Percentiles rank a stretch among this genome's conserved stretches.
These are phyloP conservation scores for Lentinula aciculospora DNA, from an alignment of 768 basidiomycete species.

Conservation along the genomic window DNA sequence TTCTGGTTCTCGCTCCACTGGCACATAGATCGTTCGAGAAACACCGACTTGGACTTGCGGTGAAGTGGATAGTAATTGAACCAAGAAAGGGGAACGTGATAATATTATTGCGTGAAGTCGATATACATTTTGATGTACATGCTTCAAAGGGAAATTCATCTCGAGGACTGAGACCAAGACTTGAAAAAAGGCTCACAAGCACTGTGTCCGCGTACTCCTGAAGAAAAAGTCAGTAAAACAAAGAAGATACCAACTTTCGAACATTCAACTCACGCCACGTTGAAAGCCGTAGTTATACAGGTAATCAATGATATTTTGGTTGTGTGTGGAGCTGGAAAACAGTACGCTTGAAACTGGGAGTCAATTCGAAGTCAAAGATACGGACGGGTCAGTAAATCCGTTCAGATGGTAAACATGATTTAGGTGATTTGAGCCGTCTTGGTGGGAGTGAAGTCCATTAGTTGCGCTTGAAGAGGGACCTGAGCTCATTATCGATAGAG, in stretches of 20 bases:
- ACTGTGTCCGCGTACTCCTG: slow-evolving; percentile 83
- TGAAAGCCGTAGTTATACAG: slow-evolving; percentile 78
- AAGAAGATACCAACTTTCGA: neutral
- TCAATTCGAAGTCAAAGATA: neutral
- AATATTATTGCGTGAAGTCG: slow-evolving; percentile 81
- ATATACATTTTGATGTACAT: slow-evolving; percentile 70
- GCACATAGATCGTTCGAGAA: slow-evolving; percentile 67
- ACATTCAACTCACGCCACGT: slow-evolving; percentile 57
- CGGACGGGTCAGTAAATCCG: slow-evolving; percentile 4
- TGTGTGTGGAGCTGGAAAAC: slow-evolving; percentile 49
- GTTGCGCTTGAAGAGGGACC: slow-evolving; percentile 1
- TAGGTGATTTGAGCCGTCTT: neutral
- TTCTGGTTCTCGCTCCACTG: slow-evolving; percentile 73
- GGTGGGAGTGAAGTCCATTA: slow-evolving; percentile 2
- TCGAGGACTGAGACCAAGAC: neutral
- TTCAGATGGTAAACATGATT: slow-evolving; percentile 1
- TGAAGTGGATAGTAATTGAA: slow-evolving; percentile 82
- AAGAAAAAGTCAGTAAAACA: neutral
- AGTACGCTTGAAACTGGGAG: slow-evolving; percentile 9
- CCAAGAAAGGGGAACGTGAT: slow-evolving; percentile 83
- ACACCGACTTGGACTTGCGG: slow-evolving; percentile 59
- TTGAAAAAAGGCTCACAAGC: slow-evolving; percentile 43
- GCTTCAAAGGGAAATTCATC: slow-evolving; percentile 31
- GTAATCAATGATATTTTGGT: slow-evolving; percentile 74
- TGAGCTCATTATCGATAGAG: slow-evolving; percentile 7